Evolutionary conservation across 108 stramenopile genomes (phyloP).

Genomic region (Schizochytrium sp.): DNA sequence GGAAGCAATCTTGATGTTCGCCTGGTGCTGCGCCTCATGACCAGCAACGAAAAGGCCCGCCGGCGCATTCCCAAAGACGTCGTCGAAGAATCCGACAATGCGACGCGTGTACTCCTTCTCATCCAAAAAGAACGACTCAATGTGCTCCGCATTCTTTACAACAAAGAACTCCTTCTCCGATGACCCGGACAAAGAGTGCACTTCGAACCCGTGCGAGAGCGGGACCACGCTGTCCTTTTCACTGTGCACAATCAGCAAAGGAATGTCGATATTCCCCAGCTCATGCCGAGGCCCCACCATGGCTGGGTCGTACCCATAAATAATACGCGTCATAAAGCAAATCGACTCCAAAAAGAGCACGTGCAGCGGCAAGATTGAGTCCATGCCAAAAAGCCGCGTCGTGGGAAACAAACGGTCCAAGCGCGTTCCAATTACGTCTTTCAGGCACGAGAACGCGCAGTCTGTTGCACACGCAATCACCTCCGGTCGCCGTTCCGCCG

Average conservation of each 20-base stretch:
- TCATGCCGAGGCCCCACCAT: neutral
- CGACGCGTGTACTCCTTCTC: constrained; percentile 9
- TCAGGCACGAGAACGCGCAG: neutral
- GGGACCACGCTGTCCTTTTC: constrained; percentile 8
- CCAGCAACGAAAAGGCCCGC: neutral
- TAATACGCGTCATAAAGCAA: neutral
- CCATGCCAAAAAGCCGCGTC: neutral
- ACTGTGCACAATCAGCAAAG: neutral
- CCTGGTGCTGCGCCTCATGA: neutral
- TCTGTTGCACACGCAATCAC: constrained; percentile 8
- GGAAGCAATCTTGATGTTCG: neutral
- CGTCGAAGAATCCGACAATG: neutral
- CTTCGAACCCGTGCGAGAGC: neutral
- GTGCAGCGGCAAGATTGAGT: neutral
- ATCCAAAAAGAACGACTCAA: neutral
- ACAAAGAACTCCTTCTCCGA: neutral
- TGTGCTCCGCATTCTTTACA: neutral
- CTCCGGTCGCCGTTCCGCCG: neutral
- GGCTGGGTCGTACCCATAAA: neutral
- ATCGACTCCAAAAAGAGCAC: neutral
- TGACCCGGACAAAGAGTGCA: neutral
- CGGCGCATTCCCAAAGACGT: neutral
- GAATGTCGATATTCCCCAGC: neutral
- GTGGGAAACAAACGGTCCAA: constrained; percentile 4
- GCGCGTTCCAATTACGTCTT: neutral